phyloP scores from a whole-genome alignment of 352 stramenopile species.

The Phytopythium cucurbitacearum region DNA sequence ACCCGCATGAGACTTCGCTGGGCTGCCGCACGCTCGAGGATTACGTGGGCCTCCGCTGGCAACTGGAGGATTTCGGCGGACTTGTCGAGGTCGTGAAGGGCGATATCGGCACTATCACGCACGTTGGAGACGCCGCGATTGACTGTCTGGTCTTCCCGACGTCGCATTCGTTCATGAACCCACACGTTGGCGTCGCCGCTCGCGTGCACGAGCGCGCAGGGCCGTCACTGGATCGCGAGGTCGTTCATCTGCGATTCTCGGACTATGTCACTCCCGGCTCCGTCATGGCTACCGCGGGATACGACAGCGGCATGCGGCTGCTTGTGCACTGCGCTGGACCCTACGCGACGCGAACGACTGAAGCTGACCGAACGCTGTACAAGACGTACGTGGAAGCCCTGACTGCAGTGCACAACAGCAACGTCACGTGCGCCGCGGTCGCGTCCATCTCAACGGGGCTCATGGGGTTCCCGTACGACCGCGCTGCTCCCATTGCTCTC shows the following conservation, averaged over 20 bases:
- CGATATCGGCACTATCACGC: slow-evolving; percentile 35
- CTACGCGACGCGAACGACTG: neutral
- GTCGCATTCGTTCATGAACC: slow-evolving; percentile 30
- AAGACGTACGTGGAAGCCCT: slow-evolving; percentile 51
- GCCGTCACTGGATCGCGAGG: slow-evolving; percentile 9
- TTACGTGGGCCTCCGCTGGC: slow-evolving; percentile 38
- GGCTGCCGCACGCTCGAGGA: slow-evolving; percentile 22
- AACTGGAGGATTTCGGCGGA: slow-evolving; percentile 31
- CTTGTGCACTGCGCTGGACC: slow-evolving; percentile 61
- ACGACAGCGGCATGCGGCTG: slow-evolving; percentile 28
- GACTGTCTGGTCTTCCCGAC: slow-evolving; percentile 70
- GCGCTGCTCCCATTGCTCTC: slow-evolving; percentile 34
- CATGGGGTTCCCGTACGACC: slow-evolving; percentile 23
- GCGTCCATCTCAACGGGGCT: slow-evolving; percentile 55
- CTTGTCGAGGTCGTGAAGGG: slow-evolving; percentile 33
- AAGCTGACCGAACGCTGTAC: slow-evolving; percentile 28
- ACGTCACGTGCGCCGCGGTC: slow-evolving; percentile 39
- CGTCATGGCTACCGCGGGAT: slow-evolving; percentile 43
- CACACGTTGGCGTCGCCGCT: slow-evolving; percentile 32
- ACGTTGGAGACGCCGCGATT: slow-evolving; percentile 19
- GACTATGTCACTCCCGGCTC: slow-evolving; percentile 4
- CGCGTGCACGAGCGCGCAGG: slow-evolving; percentile 51
- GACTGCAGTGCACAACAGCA: slow-evolving; percentile 15
- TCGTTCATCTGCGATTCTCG: slow-evolving; percentile 9
- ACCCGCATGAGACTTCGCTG: neutral